phyloP scores from a whole-genome alignment of 495 filamentous ascomycete genomes.

The Sphaerosporella brunnea region DNA sequence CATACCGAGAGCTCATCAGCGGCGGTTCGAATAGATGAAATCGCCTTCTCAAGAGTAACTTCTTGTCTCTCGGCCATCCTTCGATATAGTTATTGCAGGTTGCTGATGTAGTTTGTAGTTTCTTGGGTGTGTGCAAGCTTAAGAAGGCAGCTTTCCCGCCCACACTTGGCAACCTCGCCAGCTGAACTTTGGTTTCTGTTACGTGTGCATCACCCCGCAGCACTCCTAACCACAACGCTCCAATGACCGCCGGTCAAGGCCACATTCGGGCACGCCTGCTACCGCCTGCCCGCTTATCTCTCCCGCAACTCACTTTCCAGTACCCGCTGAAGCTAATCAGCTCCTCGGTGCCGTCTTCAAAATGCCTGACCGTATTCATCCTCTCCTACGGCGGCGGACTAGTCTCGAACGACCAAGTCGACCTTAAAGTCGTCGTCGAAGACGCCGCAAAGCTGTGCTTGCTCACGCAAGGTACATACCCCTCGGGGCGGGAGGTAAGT shows the following conservation, averaged over 20 bases:
- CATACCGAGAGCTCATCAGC: constrained; percentile 25
- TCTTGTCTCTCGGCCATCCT: too few relatives aligned
- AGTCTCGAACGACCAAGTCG: constrained; percentile 65
- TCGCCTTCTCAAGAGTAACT: constrained; percentile 25
- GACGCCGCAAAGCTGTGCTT: constrained; percentile 52
- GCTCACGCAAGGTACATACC: constrained; percentile 51
- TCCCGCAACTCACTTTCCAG: constrained; percentile 64
- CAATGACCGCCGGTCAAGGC: constrained; percentile 62
- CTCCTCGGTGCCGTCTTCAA: constrained; percentile 36
- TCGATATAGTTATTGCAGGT: too few relatives aligned
- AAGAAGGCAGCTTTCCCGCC: too few relatives aligned
- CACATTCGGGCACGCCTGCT: constrained; percentile 53
- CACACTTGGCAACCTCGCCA: too few relatives aligned
- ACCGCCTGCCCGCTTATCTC: constrained; percentile 50
- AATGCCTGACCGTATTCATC: constrained; percentile 53
- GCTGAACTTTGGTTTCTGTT: too few relatives aligned
- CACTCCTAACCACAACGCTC: too few relatives aligned
- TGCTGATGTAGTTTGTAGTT: too few relatives aligned
- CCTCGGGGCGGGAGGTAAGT: too few relatives aligned
- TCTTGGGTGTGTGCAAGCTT: too few relatives aligned
- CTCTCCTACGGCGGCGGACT: constrained; percentile 91
- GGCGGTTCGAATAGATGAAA: constrained; percentile 23
- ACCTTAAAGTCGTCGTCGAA: constrained; percentile 50
- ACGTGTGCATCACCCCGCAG: too few relatives aligned
- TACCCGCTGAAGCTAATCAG: constrained; percentile 92